phyloP scores from a whole-genome alignment of 2,329 filamentous ascomycete species.

The Penicillium sp. region DNA sequence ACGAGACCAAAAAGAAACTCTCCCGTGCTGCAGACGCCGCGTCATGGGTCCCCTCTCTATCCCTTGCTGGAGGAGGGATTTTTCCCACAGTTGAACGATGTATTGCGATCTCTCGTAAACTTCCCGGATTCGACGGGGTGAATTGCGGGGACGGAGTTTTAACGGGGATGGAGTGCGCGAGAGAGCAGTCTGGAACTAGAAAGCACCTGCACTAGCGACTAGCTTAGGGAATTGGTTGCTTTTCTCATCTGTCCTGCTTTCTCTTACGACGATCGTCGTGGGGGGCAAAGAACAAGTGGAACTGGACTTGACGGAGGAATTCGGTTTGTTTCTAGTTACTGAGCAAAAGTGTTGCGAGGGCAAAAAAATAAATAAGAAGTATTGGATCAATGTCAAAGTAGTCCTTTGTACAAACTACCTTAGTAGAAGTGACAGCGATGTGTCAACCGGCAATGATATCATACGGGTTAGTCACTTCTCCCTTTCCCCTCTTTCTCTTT shows the following conservation, averaged over 20 bases:
- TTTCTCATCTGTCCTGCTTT: conserved; percentile 4
- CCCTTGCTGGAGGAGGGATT: conserved; percentile 18
- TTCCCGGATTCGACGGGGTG: conserved; percentile 3
- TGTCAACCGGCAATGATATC: conserved; percentile 2
- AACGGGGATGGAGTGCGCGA: conserved; percentile 6
- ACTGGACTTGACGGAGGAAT: conserved; percentile 12
- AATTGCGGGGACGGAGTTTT: conserved; percentile 11
- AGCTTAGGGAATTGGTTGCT: background rate
- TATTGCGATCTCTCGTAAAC: conserved; percentile 10
- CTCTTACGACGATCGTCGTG: conserved; percentile 9
- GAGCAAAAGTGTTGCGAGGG: too few species aligned
- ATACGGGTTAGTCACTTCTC: background rate
- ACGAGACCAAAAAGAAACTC: background rate
- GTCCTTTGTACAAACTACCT: too few species aligned
- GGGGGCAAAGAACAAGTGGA: background rate
- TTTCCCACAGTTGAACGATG: conserved; percentile 3
- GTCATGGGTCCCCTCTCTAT: conserved; percentile 13
- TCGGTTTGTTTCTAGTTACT: conserved; percentile 12
- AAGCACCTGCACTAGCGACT: background rate
- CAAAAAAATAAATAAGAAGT: too few species aligned
- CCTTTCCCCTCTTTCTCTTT: background rate
- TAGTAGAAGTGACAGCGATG: background rate
- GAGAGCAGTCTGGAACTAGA: background rate
- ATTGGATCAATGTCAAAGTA: background rate
- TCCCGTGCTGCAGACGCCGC: conserved; percentile 11